Conservation (phyloP, 805 yeast species). For the Blastobotrys attinorum region DNA sequence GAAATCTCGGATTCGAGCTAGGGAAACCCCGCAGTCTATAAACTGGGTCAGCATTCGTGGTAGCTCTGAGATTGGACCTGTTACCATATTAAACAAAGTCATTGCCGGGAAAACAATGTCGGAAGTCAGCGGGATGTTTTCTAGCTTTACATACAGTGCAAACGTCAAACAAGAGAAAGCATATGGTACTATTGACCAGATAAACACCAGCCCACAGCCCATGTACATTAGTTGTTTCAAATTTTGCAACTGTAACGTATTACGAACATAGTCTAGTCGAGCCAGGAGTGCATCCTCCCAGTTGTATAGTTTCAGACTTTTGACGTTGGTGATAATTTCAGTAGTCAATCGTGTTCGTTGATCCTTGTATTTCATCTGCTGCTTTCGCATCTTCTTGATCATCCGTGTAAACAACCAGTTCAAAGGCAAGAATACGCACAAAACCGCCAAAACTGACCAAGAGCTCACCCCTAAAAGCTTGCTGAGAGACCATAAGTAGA, state of each 20-base stretch:
- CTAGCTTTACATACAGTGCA: constrained; percentile 61
- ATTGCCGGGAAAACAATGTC: constrained; percentile 73
- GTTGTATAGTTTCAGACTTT: constrained; percentile 85
- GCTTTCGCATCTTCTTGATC: constrained; percentile 64
- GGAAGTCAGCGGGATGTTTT: constrained; percentile 65
- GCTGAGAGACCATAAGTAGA: constrained; percentile 69
- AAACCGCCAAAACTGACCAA: constrained; percentile 85
- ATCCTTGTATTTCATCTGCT: constrained; percentile 84
- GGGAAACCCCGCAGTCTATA: constrained; percentile 32
- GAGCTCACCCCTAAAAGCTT: constrained; percentile 74
- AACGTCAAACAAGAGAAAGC: constrained; percentile 86
- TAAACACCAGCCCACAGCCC: constrained; percentile 61
- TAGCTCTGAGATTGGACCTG: constrained; percentile 42
- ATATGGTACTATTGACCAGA: constrained; percentile 83
- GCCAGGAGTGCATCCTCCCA: constrained; percentile 87
- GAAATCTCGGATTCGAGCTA: constrained; percentile 39
- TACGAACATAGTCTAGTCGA: constrained; percentile 73
- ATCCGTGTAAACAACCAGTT: constrained; percentile 60
- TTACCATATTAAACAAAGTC: constrained; percentile 42
- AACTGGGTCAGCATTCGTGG: constrained; percentile 41
- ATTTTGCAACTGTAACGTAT: constrained; percentile 74
- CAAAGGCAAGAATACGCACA: constrained; percentile 71
- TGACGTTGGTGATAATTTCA: constrained; percentile 81
- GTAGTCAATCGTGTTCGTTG: constrained; percentile 81
- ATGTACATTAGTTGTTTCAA: constrained; percentile 66